Base-by-base conservation (phyloP, 495 filamentous ascomycete species). In the Collariella sp. region DNA sequence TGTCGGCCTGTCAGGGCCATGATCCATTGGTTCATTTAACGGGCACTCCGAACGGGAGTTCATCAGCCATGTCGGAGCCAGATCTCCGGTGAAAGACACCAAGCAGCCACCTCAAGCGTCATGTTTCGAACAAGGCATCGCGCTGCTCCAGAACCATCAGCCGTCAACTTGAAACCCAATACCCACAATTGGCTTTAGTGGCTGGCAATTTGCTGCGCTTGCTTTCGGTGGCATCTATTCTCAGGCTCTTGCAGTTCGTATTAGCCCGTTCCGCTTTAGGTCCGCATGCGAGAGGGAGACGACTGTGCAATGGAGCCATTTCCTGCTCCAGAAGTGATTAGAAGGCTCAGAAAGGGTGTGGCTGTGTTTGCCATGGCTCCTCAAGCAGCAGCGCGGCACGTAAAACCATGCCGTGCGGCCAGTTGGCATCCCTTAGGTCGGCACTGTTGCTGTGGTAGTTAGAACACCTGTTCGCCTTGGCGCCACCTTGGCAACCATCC, bases 391-490 rank as follows among this genome's bases (percentile, higher is more conserved):
- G 26, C 26, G 26, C 26, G 26, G 26, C 10, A 36, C 19, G 16
- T 48, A 7, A 20, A 46, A 46, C 46, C 10, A 23, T 48, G 46
- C 46, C 36, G 46, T 48, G 46, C 46, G 29, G 34, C 46, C 16
- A 22, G 1, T 26, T 20, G 10, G 2, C 11, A 16, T 15, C 23
- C 26, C 23, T 16, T 24, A 16, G 19, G 41, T 20, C 11, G 46
- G 33, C 26, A 31, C 26, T 31, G 26, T 31, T 31, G 31, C 31
- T 12, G 31, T 34, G 31, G 31, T 6, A 34, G 31, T 6, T 34
- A 6, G 31, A 12, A 34, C n/a, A n/a, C n/a, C n/a, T n/a, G n/a
- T n/a, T n/a, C n/a, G n/a, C n/a, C n/a, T n/a, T n/a, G n/a, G n/a
- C n/a, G n/a, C n/a, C n/a, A n/a, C n/a, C n/a, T n/a, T n/a, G n/a